These are phyloP conservation scores for Candida endomychidarum DNA, from an alignment of 805 yeast genomes.

Conservation along the genomic window DNA sequence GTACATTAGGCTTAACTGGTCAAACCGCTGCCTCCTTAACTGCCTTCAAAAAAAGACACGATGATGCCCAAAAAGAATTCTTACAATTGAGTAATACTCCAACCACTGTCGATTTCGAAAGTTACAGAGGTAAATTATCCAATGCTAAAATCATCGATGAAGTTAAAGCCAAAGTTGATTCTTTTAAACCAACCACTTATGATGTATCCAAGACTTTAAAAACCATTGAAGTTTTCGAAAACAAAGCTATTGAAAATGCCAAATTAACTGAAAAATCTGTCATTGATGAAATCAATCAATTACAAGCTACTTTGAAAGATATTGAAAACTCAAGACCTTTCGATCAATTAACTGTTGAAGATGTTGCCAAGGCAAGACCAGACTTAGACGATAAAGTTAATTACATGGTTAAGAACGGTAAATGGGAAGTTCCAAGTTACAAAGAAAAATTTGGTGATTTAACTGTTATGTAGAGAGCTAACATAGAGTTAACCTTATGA, in stretches of 20 bases:
- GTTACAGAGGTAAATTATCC: constrained; percentile 78
- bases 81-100: constrained; percentile 70
- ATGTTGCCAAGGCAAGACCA: constrained; percentile 92
- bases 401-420: constrained; percentile 94
- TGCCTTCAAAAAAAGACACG: constrained; percentile 96
- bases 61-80: constrained; percentile 88
- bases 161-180: constrained; percentile 71
- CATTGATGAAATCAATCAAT: constrained; percentile 77
- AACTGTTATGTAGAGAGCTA: constrained; percentile 71
- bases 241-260: constrained; percentile 94
- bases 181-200: constrained; percentile 80
- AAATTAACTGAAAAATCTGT: constrained; percentile 89
- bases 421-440: constrained; percentile 98
- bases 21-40: constrained; percentile 84
- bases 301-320: constrained; percentile 85
- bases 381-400: constrained; percentile 94
- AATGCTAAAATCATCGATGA: constrained; percentile 78
- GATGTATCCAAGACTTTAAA: constrained; percentile 88
- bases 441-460: constrained; percentile 97
- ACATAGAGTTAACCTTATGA: too few relatives aligned
- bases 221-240: constrained; percentile 90
- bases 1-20: constrained; percentile 90
- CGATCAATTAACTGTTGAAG: constrained; percentile 94
- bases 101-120: constrained; percentile 73
- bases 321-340: constrained; percentile 97